These are phyloP conservation scores for Serendipita sp. DNA, from an alignment of 768 basidiomycete species.

Conservation along the genomic window DNA sequence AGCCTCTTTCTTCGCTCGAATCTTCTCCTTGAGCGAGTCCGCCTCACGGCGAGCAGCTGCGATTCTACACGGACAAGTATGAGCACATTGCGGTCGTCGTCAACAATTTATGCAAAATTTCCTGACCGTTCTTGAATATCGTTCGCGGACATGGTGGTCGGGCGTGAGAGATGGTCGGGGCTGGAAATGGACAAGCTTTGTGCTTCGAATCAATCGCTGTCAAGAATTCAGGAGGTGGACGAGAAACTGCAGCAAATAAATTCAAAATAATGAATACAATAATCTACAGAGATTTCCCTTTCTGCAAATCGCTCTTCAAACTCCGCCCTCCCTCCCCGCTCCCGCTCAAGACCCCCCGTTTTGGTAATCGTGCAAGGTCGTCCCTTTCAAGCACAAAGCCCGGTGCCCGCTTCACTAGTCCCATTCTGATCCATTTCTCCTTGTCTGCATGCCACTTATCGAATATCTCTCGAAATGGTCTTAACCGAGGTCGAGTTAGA, in stretches of 20 bases:
- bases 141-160: constrained; percentile 2
- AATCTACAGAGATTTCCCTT: background rate
- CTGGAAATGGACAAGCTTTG: background rate
- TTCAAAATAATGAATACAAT: background rate
- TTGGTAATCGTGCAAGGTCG: background rate
- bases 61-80: constrained; percentile 33
- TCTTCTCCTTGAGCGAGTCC: constrained; percentile 96
- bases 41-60: constrained; percentile 94
- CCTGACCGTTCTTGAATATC: constrained; percentile 6
- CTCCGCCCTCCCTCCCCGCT: background rate
- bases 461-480: background rate
- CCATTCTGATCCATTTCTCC: constrained; percentile 1
- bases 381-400: background rate
- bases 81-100: background rate
- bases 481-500: background rate
- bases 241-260: too few species aligned
- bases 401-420: background rate
- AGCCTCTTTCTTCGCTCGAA: constrained; percentile 87
- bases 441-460: background rate
- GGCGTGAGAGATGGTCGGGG: background rate
- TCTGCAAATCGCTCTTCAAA: background rate
- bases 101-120: background rate
- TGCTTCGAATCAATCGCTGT: background rate
- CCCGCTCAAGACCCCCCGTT: background rate
- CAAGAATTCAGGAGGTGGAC: background rate